These are phyloP conservation scores for Solanum clarkiae DNA, from an alignment of 257 asterid genomes.

Conservation along the genomic window DNA sequence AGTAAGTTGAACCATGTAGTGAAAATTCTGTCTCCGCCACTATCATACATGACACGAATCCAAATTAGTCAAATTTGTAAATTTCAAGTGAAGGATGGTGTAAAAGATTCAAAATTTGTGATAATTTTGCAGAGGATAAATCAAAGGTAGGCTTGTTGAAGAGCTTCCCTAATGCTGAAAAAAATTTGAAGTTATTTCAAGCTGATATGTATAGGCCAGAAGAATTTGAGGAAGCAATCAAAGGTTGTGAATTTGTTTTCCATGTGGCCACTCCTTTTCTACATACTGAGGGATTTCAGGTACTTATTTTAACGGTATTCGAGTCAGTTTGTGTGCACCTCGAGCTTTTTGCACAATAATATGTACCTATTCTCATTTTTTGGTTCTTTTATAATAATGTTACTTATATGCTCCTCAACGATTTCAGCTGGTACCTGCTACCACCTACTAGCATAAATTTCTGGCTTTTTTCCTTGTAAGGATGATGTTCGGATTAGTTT, in stretches of 20 bases:
- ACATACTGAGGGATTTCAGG: slow-evolving; percentile 7
- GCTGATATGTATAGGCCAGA: slow-evolving; percentile 20
- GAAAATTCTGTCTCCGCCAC: background rate
- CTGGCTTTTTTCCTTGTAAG: no score
- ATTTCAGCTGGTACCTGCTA: no score
- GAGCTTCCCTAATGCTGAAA: slow-evolving; percentile 13
- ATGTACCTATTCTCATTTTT: background rate
- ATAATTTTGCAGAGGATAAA: slow-evolving; percentile 9
- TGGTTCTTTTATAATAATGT: no score
- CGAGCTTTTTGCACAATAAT: background rate
- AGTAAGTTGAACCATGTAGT: background rate
- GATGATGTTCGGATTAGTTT: no score
- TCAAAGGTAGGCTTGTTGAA: slow-evolving; percentile 13
- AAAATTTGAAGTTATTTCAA: slow-evolving; percentile 12
- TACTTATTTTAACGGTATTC: background rate
- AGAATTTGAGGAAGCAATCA: slow-evolving; percentile 10
- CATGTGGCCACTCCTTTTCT: slow-evolving; percentile 14
- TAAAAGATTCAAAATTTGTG: background rate
- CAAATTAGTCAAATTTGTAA: background rate
- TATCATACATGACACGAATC: background rate
- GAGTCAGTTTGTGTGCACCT: background rate
- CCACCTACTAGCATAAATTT: no score
- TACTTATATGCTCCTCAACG: no score
- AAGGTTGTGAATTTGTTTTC: slow-evolving; percentile 18
- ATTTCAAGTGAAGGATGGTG: background rate